phyloP scores from a whole-genome alignment of 2,329 filamentous ascomycete species.

The Ceratocystis diversiconidia region DNA sequence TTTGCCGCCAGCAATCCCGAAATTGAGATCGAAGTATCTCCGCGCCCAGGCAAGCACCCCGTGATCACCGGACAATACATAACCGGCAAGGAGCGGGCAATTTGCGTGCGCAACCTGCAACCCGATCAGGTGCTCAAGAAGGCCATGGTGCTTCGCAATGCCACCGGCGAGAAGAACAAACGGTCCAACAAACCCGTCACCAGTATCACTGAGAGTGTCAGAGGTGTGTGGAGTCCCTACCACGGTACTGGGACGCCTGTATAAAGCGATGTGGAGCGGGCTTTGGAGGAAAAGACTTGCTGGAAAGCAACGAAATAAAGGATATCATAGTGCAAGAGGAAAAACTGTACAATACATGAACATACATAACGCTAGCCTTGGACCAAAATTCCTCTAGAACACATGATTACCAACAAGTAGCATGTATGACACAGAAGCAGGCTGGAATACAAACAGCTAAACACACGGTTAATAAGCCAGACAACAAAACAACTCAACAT shows the following conservation, averaged over 20 bases:
- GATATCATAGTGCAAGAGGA: not conserved
- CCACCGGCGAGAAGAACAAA: conserved; percentile 60
- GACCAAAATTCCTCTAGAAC: not conserved
- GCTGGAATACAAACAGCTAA: no score
- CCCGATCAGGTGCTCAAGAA: conserved; percentile 70
- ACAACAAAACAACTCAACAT: not conserved
- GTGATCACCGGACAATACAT: conserved; percentile 83
- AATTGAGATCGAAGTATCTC: conserved; percentile 84
- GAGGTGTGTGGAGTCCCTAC: conserved; percentile 58
- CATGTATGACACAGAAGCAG: no score
- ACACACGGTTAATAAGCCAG: no score
- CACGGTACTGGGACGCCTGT: conserved; percentile 45
- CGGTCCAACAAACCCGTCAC: conserved; percentile 48
- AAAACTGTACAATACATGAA: conserved; percentile 11
- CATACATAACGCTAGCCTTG: conserved; percentile 18
- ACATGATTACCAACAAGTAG: no score
- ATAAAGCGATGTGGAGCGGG: conserved; percentile 23
- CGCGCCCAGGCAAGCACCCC: conserved; percentile 78
- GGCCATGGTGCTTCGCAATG: conserved; percentile 55
- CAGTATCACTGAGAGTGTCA: conserved; percentile 50
- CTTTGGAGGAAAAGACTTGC: not conserved
- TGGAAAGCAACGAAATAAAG: not conserved
- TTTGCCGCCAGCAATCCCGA: conserved; percentile 74
- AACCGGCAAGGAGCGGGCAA: conserved; percentile 71
- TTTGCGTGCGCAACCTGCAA: conserved; percentile 80